A percentile compares a stretch with the other conserved stretches of the same genome.
Conservation (phyloP, 345 rosid species). For the Limnanthes douglasii region DNA sequence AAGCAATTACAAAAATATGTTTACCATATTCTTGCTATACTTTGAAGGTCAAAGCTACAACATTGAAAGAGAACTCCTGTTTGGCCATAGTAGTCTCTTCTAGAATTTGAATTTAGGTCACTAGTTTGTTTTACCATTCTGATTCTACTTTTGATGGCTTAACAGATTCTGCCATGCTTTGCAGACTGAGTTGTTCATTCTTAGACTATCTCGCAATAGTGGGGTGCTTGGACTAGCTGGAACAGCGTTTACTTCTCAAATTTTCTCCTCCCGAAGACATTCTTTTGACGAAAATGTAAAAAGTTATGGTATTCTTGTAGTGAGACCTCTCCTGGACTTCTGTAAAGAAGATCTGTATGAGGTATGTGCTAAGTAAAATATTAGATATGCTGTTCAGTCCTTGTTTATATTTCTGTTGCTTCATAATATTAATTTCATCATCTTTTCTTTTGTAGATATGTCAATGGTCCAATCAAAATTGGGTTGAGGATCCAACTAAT, state of each 20-base stretch:
- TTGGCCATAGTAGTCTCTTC: no score
- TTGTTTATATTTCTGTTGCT: slow-evolving; percentile 1
- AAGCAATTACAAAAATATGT: no score
- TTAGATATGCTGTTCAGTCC: not conserved
- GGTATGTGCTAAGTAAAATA: slow-evolving; percentile 20
- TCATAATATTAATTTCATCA: not conserved
- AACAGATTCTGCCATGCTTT: slow-evolving; percentile 12
- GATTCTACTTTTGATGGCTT: not conserved
- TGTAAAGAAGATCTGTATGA: slow-evolving; percentile 71
- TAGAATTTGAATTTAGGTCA: no score
- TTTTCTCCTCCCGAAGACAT: slow-evolving; percentile 25
- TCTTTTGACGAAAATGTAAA: slow-evolving; percentile 15
- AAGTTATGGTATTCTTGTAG: slow-evolving; percentile 41
- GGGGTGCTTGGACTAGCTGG: slow-evolving; percentile 97
- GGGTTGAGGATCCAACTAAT: slow-evolving; percentile 95
- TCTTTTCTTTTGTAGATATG: slow-evolving; percentile 40
- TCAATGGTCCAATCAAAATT: slow-evolving; percentile 24
- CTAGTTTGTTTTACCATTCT: not conserved
- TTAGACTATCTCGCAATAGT: slow-evolving; percentile 78
- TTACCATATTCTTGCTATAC: no score
- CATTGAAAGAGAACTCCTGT: no score
- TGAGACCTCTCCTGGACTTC: slow-evolving; percentile 64
- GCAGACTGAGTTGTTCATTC: slow-evolving; percentile 86
- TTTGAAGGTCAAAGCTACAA: no score
- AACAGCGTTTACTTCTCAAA: slow-evolving; percentile 63